Base-by-base conservation (phyloP, 1,284 basidiomycete genomes). In the Blastosporella zonata region DNA sequence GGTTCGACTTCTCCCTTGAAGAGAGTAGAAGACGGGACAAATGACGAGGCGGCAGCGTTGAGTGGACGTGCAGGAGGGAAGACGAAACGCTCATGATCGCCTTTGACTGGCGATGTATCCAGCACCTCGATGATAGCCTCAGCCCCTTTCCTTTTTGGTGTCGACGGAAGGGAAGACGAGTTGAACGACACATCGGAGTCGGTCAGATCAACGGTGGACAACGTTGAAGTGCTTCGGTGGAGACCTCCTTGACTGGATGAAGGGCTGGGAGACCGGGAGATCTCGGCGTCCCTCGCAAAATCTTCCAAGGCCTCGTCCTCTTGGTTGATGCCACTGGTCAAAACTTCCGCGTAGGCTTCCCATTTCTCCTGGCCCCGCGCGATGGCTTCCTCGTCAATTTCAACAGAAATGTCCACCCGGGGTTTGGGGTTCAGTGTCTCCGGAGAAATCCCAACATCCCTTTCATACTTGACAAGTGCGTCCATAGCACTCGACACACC, bases 1-100 rank as follows among this genome's bases (percentile, higher is more conserved):
- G 60, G 50, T 40, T 61, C 60, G 28, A 60, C 50, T 29, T 55
- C 60, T 39, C 46, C 56, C 43, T 56, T 50, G 29, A 23, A 5
- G 6, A 44, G 25, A 52, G 55, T 47, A 45, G 62, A 65, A 20
- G 61, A 63, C 7, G 72, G 72, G 2, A 72, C 61, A 54, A 74
- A 74, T n/a, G 68, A 67, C 17, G 70, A 68, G 12, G 73, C 73
- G 13, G 63, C 62, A 9, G 70, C 70, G 43, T 72, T 74, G 31
- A 73, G 65, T 6, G 67, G 64, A 47, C 64, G 63, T 35, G 62
- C 60, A 34, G 62, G 62, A 22, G 36, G 13, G 35, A 66, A 63
- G 31, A 60, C 52, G 42, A 53, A 53, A 43, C 53, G 53, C 1
- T 52, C 57, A 43, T 47, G 50, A 23, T 55, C 60, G 40, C 52